Percentiles rank a stretch among this genome's conserved stretches.
phyloP scores from a whole-genome alignment of 2,329 filamentous ascomycete genomes.

The Cordyceps tenuipes region DNA sequence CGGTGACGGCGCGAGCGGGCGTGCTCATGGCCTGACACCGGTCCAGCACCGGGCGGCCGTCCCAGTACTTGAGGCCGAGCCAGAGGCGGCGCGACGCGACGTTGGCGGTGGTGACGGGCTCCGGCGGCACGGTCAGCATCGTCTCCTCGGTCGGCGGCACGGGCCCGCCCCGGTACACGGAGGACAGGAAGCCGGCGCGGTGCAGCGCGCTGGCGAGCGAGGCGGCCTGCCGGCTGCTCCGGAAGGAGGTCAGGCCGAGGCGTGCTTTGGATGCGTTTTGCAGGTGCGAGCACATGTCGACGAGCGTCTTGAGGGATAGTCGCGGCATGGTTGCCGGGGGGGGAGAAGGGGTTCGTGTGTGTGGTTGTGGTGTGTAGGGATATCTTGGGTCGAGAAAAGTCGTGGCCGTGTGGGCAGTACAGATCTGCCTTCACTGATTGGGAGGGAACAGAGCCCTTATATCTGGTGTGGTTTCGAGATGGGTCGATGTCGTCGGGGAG shows the following conservation, averaged over 20 bases:
- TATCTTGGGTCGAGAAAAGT: neutral
- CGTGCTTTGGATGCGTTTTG: constrained; percentile 82
- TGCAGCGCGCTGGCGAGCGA: constrained; percentile 68
- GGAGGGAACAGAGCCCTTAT: neutral
- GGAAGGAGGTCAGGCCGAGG: constrained; percentile 75
- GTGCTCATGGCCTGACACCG: constrained; percentile 61
- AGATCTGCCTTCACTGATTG: neutral
- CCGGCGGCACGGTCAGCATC: constrained; percentile 39
- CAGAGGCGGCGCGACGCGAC: constrained; percentile 69
- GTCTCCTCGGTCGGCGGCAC: constrained; percentile 40
- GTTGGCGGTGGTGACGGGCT: constrained; percentile 59
- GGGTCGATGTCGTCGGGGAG: neutral
- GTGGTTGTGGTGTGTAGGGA: neutral
- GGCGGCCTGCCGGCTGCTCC: constrained; percentile 74
- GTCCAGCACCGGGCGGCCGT: constrained; percentile 68
- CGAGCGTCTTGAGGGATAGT: constrained; percentile 58
- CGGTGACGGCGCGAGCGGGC: constrained; percentile 63
- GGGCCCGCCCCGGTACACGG: constrained; percentile 64
- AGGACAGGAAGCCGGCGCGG: constrained; percentile 71
- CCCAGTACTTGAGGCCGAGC: constrained; percentile 86
- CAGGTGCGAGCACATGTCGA: constrained; percentile 79
- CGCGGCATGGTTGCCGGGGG: constrained; percentile 12
- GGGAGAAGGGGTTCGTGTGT: too few species aligned
- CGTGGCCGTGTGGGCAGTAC: neutral
- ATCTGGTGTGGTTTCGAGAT: neutral